Evolutionary conservation across 768 basidiomycete genomes (phyloP).

Genomic region (Dioszegia hungarica): DNA sequence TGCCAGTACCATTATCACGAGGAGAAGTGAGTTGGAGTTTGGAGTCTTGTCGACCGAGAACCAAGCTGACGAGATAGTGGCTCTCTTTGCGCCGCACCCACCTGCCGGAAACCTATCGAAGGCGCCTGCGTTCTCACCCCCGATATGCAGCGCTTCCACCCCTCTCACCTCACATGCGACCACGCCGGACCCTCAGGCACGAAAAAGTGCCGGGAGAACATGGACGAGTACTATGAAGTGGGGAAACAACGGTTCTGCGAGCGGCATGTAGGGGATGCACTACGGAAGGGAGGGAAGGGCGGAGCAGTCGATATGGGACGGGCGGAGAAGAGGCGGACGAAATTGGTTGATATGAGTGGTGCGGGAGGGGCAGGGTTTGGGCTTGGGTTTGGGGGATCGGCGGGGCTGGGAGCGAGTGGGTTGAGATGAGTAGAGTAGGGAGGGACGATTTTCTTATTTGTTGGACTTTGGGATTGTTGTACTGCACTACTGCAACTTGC

Average conservation of each 20-base stretch:
- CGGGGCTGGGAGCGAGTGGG: not conserved
- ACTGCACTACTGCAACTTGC: no score
- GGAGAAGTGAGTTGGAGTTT: slow-evolving; percentile 56
- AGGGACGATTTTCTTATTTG: no score
- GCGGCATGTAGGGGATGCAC: slow-evolving; percentile 58
- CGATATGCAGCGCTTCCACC: slow-evolving; percentile 74
- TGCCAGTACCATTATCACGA: slow-evolving; percentile 93
- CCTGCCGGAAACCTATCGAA: slow-evolving; percentile 84
- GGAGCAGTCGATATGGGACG: slow-evolving; percentile 48
- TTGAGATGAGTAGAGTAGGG: not conserved
- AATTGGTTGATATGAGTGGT: slow-evolving; percentile 66
- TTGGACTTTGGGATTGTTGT: no score
- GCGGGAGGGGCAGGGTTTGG: slow-evolving; percentile 1
- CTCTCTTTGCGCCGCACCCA: slow-evolving; percentile 72
- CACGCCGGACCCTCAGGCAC: slow-evolving; percentile 49
- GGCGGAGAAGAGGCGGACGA: slow-evolving; percentile 72
- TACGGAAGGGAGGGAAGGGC: slow-evolving; percentile 32
- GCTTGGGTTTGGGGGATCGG: not conserved
- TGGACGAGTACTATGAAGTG: slow-evolving; percentile 79
- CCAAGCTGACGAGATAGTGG: slow-evolving; percentile 47
- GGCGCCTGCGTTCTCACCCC: slow-evolving; percentile 85
- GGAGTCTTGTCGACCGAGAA: not conserved
- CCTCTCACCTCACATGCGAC: slow-evolving; percentile 82
- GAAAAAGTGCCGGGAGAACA: slow-evolving; percentile 56
- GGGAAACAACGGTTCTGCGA: slow-evolving; percentile 75